Conservation (phyloP, 495 filamentous ascomycete genomes). For the Aspergillus biplanus region DNA sequence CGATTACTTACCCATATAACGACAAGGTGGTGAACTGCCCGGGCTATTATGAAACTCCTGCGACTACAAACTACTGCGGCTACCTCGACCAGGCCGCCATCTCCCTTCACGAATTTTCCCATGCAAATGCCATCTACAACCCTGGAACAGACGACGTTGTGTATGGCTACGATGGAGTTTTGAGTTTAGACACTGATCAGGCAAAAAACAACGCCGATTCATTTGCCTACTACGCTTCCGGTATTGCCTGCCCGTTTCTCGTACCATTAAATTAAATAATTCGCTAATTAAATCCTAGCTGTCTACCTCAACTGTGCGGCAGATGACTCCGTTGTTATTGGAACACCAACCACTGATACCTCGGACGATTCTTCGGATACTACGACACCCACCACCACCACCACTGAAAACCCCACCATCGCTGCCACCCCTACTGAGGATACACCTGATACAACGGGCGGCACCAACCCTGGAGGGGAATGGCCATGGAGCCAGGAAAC, state of each 20-base stretch:
- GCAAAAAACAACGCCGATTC: constrained; percentile 22
- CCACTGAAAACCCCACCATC: not conserved
- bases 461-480: not conserved
- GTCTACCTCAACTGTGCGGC: constrained; percentile 17
- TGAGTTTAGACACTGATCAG: constrained; percentile 16
- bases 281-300: constrained; percentile 3
- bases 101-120: constrained; percentile 24
- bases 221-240: constrained; percentile 25
- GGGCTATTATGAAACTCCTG: constrained; percentile 20
- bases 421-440: constrained; percentile 4
- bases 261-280: not conserved
- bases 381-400: not conserved
- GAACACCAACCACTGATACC: not conserved
- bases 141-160: constrained; percentile 28
- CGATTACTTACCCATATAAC: constrained; percentile 21
- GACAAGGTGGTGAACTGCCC: constrained; percentile 27
- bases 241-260: constrained; percentile 8
- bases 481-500: not conserved
- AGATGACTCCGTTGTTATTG: constrained; percentile 9
- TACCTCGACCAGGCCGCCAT: constrained; percentile 24
- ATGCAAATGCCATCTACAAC: constrained; percentile 18
- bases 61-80: constrained; percentile 13
- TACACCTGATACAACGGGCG: not conserved
- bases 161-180: constrained; percentile 19
- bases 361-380: not conserved